These are phyloP conservation scores for Geranium incanum DNA, from an alignment of 441 rosid genomes.

Conservation along the genomic window DNA sequence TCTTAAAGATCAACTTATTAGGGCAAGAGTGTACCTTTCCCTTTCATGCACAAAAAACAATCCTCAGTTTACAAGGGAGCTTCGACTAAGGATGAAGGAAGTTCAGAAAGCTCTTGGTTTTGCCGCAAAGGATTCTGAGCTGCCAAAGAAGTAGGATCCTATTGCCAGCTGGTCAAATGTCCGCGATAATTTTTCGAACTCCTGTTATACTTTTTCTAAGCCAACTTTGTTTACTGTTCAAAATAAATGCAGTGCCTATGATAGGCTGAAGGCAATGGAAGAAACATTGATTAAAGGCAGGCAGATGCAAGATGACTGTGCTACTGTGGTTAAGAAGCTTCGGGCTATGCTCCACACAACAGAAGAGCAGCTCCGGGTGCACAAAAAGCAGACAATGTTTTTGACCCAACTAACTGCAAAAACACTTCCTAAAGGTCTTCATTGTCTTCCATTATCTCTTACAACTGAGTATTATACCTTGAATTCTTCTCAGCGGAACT, in stretches of 20 bases:
- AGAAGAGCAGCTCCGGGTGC: constrained; percentile 90
- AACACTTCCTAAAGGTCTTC: constrained; percentile 90
- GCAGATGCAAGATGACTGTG: constrained; percentile 82
- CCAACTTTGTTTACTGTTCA: neutral
- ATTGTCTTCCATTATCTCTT: constrained; percentile 83
- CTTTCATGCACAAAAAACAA: constrained; percentile 56
- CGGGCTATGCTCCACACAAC: constrained; percentile 90
- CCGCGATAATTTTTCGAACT: neutral
- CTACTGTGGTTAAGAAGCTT: constrained; percentile 73
- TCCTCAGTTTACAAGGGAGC: constrained; percentile 58
- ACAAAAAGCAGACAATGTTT: constrained; percentile 78
- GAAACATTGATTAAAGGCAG: constrained; percentile 65
- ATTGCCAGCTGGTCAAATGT: neutral
- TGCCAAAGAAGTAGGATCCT: constrained; percentile 51
- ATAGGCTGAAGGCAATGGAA: constrained; percentile 77
- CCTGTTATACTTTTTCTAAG: neutral
- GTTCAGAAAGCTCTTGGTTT: constrained; percentile 53
- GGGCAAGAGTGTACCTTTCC: constrained; percentile 71
- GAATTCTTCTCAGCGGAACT: constrained; percentile 54
- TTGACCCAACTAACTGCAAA: constrained; percentile 89
- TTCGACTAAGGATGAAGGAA: constrained; percentile 64
- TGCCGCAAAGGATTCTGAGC: constrained; percentile 61
- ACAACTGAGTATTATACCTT: constrained; percentile 63
- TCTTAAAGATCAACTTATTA: constrained; percentile 74
- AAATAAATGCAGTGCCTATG: constrained; percentile 43